Conservation (phyloP, 345 rosid genomes). For the Arabidopsis suecica region DNA sequence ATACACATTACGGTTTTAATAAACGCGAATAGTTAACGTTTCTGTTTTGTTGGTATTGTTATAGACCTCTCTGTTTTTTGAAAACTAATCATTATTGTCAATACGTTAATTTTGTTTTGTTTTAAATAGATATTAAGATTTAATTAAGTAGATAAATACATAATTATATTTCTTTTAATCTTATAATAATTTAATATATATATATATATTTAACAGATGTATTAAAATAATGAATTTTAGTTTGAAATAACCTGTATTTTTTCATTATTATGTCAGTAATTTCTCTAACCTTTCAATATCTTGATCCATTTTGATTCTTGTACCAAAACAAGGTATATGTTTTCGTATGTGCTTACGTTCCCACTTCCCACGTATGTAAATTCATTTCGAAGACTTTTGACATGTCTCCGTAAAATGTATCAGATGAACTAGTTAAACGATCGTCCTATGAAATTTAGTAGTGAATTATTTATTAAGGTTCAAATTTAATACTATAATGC, state of each 20-base stretch:
- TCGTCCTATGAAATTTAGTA: not conserved
- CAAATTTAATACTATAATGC: not conserved
- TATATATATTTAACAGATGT: not conserved
- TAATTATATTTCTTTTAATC: no score
- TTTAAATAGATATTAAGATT: no score
- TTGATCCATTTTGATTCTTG: not conserved
- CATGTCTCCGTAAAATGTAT: not conserved
- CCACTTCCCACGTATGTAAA: not conserved
- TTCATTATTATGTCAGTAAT: not conserved
- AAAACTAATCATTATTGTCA: no score
- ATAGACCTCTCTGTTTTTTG: no score
- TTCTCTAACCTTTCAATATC: not conserved
- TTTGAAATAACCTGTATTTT: not conserved
- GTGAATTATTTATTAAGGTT: not conserved
- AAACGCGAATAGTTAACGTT: no score
- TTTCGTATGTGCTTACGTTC: constrained; percentile 12
- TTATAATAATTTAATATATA: no score
- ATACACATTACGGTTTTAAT: no score
- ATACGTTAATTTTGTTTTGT: no score
- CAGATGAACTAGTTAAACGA: not conserved
- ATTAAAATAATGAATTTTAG: not conserved
- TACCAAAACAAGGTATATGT: not conserved
- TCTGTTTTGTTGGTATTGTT: no score
- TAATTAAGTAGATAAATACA: no score
- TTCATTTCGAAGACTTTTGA: not conserved